Evolutionary conservation across 1,284 basidiomycete genomes (phyloP), one percentile per base, ranked within the genome.

Genomic region (Moesziomyces parantarcticus): DNA sequence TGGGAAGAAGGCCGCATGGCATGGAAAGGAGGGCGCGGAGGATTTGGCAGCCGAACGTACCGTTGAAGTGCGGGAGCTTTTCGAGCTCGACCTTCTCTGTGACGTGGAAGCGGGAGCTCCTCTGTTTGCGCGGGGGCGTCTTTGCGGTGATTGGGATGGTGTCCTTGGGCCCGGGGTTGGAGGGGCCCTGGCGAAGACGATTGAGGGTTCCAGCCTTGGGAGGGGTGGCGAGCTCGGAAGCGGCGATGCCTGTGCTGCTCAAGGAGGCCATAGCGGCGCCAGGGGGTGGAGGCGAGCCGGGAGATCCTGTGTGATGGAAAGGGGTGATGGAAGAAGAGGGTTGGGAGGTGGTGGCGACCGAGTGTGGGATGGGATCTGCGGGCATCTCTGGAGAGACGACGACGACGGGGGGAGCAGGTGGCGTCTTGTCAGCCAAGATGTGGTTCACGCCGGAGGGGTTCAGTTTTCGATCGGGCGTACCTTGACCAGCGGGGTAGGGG

Each of bases 31-130:
- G 23, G 23, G 22, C 10, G 11, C 25, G 8, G n/a, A 7, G 36
- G 36, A 39, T n/a, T n/a, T n/a, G n/a, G 36, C 36, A 14, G 11
- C 29, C 10, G 5, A 13, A 88, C 91, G 77, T 64, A 94, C 94
- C 94, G 82, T 90, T 87, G 86, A 99, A 98, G n/a, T 91, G 89
- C 22, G 94, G 94, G 51, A 99, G 88, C 81, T 92, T 91, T 84
- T 99, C 94, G 70, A 99, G 92, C 80, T 98, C 95, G 47, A 97
- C 92, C 86, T 91, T 93, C 50, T 99, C 96, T 5, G 92, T 93
- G 65, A 97, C 92, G 63, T 99, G 92, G 84, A 99, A 98, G 63
- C 97, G 90, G 82, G 77, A 79, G 61, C 79, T 81, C 41, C 81
- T 67, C 62, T 83, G 82, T 52, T 83, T 83, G 40, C 82, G 67